Base-by-base conservation (phyloP, 2,329 filamentous ascomycete species). In the Colletotrichum tabaci region DNA sequence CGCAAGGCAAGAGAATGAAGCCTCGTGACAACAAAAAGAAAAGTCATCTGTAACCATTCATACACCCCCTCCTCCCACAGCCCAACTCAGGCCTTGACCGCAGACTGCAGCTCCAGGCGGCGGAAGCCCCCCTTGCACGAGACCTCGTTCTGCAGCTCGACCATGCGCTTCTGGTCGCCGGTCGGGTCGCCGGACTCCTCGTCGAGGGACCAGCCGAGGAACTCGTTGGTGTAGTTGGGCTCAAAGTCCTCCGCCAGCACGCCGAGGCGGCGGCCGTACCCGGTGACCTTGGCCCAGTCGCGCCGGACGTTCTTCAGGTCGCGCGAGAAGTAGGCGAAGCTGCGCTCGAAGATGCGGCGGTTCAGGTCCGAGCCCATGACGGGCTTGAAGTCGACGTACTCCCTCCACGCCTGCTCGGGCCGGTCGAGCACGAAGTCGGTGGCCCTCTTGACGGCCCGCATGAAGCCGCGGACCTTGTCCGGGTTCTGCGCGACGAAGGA, bases 341-440 rank as follows among this genome's bases (percentile, higher is more conserved):
- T 93, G 72, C 92, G 90, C 86, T 94, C 92, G 77, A 93, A 94
- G 81, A 95, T 94, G 87, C 94, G 94, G 76, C 89, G 88, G 84
- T 94, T 94, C 67, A 94, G 88, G 1, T 84, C 78, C 0, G 89
- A 90, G 53, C 85, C 89, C 90, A 94, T 92, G 75, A 86, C 86
- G 3, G 92, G 90, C 83, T 94, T 95, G 83, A 92, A 88, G 77
- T 90, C 90, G 74, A 92, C 86, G 78, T 93, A 94, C 77, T 92
- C 90, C 15, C 84, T 85, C 85, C 91, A 94, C 0, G 92, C 91
- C 60, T 83, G 77, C 56, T 87, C 86, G 0, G 93, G 92, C 67
- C 89, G 80, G 1, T 88, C 84, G 15, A 95, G 86, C 50, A 95
- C 91, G 74, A 89, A 90, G 80, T 94, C 92, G 0, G 92, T 95